Evolutionary conservation across 2,329 filamentous ascomycete genomes (phyloP).

Genomic region (Boeremia lycopersici): DNA sequence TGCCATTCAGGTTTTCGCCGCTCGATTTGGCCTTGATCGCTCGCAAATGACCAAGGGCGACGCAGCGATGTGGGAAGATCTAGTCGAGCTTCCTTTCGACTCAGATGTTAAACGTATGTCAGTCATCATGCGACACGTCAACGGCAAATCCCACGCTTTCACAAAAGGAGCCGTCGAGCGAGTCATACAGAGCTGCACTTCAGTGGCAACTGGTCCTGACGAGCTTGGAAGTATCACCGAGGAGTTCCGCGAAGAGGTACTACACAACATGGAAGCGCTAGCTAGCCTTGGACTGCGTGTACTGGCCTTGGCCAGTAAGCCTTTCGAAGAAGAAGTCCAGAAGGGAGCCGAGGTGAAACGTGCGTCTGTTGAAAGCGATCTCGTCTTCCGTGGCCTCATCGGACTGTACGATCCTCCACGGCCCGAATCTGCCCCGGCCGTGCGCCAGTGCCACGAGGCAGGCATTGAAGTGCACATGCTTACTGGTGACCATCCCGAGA

Average conservation of each 20-base stretch:
- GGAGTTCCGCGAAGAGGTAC: constrained; percentile 60
- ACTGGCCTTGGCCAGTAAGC: constrained; percentile 65
- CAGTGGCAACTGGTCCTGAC: constrained; percentile 53
- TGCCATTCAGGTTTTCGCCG: constrained; percentile 75
- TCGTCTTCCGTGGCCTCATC: constrained; percentile 77
- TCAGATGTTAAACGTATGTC: constrained; percentile 79
- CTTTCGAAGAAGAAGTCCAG: constrained; percentile 51
- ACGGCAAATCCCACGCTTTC: constrained; percentile 53
- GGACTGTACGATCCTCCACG: constrained; percentile 88
- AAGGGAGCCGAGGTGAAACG: constrained; percentile 59
- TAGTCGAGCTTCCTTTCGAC: constrained; percentile 75
- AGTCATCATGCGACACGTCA: constrained; percentile 63
- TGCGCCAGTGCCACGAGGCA: constrained; percentile 52
- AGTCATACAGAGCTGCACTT: constrained; percentile 67
- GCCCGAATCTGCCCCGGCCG: constrained; percentile 70
- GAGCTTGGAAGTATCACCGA: constrained; percentile 55
- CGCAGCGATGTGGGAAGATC: constrained; percentile 36
- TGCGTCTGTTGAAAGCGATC: constrained; percentile 66
- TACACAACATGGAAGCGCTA: constrained; percentile 72
- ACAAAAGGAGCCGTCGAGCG: constrained; percentile 74
- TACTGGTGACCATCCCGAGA: constrained; percentile 55
- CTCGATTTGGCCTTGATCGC: constrained; percentile 69
- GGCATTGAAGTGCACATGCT: constrained; percentile 58
- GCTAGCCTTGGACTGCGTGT: constrained; percentile 72
- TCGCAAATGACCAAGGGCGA: constrained; percentile 54